Percentiles rank a stretch among this genome's conserved stretches.
phyloP scores from a whole-genome alignment of 2,329 filamentous ascomycete species.

The Ophiostoma sp. region DNA sequence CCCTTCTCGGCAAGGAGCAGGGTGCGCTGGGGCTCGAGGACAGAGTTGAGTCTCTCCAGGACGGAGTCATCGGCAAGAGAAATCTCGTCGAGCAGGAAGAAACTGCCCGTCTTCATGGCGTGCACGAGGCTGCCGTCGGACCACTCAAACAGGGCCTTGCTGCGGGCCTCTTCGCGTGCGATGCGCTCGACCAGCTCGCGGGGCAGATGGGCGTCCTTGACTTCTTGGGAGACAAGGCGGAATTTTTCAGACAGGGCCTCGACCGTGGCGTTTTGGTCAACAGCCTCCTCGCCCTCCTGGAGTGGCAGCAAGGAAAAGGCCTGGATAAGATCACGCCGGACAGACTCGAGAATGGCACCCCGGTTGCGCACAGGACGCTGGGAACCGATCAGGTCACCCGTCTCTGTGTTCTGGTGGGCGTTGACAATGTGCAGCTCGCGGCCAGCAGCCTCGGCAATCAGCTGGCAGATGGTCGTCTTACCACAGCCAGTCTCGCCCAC shows the following conservation, averaged over 20 bases:
- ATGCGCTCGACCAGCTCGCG: constrained; percentile 45
- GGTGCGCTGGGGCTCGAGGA: constrained; percentile 81
- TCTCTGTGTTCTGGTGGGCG: constrained; percentile 97
- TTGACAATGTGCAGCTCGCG: constrained; percentile 85
- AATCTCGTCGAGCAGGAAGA: constrained; percentile 95
- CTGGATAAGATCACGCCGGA: constrained; percentile 56
- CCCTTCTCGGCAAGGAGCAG: constrained; percentile 93
- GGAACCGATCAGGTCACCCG: constrained; percentile 92
- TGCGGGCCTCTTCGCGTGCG: constrained; percentile 50
- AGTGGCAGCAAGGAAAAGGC: constrained; percentile 36
- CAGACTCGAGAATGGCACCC: constrained; percentile 60
- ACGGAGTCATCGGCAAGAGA: constrained; percentile 97
- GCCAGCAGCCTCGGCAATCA: constrained; percentile 73
- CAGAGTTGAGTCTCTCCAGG: constrained; percentile 90
- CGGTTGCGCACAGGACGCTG: constrained; percentile 88
- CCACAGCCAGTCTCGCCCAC: constrained; percentile 97
- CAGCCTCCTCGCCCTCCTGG: not conserved
- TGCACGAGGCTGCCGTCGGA: constrained; percentile 87
- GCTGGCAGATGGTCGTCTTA: constrained; percentile 93
- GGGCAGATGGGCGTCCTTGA: constrained; percentile 43
- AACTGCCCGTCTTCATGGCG: constrained; percentile 83
- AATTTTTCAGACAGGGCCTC: constrained; percentile 58
- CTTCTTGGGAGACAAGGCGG: constrained; percentile 45
- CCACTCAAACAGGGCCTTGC: constrained; percentile 92
- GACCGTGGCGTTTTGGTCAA: constrained; percentile 37